Evolutionary conservation across 768 basidiomycete species (phyloP).

Genomic region (Rubroboletus pulcherrimus): DNA sequence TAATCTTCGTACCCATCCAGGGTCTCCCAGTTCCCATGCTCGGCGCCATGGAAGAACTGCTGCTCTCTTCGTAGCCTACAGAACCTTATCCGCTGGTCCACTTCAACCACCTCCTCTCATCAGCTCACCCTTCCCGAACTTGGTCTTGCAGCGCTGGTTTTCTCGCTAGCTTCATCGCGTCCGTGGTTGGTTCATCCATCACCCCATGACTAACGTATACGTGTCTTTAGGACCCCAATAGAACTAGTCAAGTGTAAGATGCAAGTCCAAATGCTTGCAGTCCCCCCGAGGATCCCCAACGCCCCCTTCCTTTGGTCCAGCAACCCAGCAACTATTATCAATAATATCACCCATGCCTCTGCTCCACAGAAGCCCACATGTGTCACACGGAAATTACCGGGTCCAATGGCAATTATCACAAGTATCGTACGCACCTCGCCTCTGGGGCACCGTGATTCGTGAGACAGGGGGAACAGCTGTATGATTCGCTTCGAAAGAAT

Average conservation of each 20-base stretch:
- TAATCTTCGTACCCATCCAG: slow-evolving; percentile 33
- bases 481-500: slow-evolving; percentile 87
- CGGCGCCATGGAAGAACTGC: slow-evolving; percentile 90
- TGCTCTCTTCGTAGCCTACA: slow-evolving; percentile 78
- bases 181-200: slow-evolving; percentile 28
- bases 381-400: slow-evolving; percentile 35
- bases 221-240: slow-evolving; percentile 69
- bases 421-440: slow-evolving; percentile 43
- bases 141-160: slow-evolving; percentile 68
- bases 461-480: slow-evolving; percentile 84
- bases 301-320: slow-evolving; percentile 15
- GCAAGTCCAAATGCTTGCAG: slow-evolving; percentile 80
- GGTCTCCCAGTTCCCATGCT: slow-evolving; percentile 83
- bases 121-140: slow-evolving; percentile 60
- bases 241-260: slow-evolving; percentile 93
- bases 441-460: slow-evolving; percentile 87
- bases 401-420: slow-evolving; percentile 49
- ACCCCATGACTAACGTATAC: neutral
- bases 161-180: slow-evolving; percentile 80
- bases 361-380: slow-evolving; percentile 9
- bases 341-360: neutral
- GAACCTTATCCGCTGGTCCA: slow-evolving; percentile 44
- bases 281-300: slow-evolving; percentile 12
- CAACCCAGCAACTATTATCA: neutral
- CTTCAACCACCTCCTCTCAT: slow-evolving; percentile 25